These are phyloP conservation scores for Cladosporium sp. DNA, from an alignment of 2,329 filamentous ascomycete species.

Conservation along the genomic window DNA sequence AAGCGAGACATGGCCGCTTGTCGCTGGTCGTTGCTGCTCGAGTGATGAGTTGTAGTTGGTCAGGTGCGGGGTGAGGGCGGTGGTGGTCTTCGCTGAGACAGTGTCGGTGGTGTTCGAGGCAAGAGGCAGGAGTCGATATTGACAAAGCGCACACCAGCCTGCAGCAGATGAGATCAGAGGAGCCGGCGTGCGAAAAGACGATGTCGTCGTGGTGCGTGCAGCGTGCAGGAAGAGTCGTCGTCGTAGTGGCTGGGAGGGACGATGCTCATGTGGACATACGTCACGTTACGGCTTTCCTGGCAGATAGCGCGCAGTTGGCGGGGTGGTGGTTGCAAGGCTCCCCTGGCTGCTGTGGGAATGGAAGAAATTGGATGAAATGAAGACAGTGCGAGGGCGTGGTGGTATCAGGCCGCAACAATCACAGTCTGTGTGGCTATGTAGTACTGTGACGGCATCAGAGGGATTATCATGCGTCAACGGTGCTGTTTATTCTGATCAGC, in stretches of 20 bases:
- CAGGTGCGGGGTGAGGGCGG: constrained; percentile 2
- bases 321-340: constrained; percentile 2
- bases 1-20: constrained; percentile 32
- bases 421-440: neutral
- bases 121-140: neutral
- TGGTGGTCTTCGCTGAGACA: constrained; percentile 10
- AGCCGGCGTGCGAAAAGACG: constrained; percentile 3
- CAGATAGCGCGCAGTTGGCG: constrained; percentile 9
- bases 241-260: constrained; percentile 7
- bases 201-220: constrained; percentile 9
- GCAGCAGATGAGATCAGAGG: neutral
- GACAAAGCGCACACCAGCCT: neutral
- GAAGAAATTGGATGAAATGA: neutral
- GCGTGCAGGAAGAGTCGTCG: constrained; percentile 9
- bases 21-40: neutral
- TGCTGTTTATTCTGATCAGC: neutral
- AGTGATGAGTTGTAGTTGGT: constrained; percentile 2
- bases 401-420: neutral
- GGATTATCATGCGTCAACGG: too few relatives aligned
- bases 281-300: constrained; percentile 8
- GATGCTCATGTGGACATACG: neutral
- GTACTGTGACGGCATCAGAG: neutral
- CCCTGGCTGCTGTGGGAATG: neutral
- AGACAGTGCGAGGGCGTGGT: neutral
- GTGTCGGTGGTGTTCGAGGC: neutral